phyloP scores from a whole-genome alignment of 148 eudicot species.

The Fagopyrum tataricum region DNA sequence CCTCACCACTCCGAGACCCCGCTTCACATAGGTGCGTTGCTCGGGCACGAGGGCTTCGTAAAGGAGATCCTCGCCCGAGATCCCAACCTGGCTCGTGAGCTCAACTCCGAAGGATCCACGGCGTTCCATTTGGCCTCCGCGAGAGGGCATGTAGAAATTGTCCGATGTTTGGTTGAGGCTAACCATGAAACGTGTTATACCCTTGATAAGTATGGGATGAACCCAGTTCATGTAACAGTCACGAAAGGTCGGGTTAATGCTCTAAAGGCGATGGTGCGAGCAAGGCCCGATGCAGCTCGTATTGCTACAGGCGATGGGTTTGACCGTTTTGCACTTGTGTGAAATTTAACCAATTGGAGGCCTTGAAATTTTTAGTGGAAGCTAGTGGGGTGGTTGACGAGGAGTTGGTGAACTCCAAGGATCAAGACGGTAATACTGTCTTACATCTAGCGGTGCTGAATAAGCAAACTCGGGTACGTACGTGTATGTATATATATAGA shows the following conservation, averaged over 20 bases:
- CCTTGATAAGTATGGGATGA: slow-evolving; percentile 3
- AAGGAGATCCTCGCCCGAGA: not conserved
- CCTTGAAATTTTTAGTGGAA: not conserved
- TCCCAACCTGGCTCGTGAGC: not conserved
- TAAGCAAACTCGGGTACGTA: slow-evolving; percentile 6
- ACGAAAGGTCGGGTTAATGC: not conserved
- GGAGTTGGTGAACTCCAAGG: not conserved
- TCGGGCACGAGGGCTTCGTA: slow-evolving; percentile 7
- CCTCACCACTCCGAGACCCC: slow-evolving; percentile 7
- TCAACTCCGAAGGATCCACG: not conserved
- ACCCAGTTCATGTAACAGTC: not conserved
- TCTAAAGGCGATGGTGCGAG: not conserved
- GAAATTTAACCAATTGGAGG: not conserved
- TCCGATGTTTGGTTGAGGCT: not conserved
- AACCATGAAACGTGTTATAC: not conserved
- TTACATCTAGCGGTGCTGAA: not conserved
- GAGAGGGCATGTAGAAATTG: not conserved
- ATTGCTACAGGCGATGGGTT: not conserved
- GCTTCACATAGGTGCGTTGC: not conserved
- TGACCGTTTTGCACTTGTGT: slow-evolving; percentile 2
- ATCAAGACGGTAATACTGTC: not conserved
- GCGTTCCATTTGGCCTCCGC: not conserved
- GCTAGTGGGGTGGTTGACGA: not conserved
- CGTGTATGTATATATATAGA: too few relatives aligned
- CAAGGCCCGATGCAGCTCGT: slow-evolving; percentile 4